phyloP scores from a whole-genome alignment of 306 rosid species.

The Begonia peltatifolia region DNA sequence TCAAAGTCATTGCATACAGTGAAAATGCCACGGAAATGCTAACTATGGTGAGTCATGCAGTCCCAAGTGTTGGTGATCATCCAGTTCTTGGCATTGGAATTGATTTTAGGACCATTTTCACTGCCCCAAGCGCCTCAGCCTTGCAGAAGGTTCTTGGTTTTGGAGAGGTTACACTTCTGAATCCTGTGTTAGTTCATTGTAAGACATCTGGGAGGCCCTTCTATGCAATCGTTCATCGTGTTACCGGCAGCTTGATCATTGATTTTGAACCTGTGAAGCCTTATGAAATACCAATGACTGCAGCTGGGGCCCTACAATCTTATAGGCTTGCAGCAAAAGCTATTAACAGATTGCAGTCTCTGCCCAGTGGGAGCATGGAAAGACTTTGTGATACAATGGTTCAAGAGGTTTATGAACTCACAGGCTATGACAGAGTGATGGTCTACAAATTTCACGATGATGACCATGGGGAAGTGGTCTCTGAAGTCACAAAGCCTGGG shows the following conservation, averaged over 20 bases:
- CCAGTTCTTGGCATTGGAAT: conserved; percentile 88
- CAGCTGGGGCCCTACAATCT: conserved; percentile 86
- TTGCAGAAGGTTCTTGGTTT: conserved; percentile 82
- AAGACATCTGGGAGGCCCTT: conserved; percentile 95
- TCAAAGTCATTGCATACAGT: conserved; percentile 82
- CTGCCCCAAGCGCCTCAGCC: conserved; percentile 73
- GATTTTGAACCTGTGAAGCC: conserved; percentile 97
- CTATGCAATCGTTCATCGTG: conserved; percentile 78
- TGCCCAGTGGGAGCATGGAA: conserved; percentile 87
- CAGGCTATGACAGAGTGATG: conserved; percentile 99
- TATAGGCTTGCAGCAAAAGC: conserved; percentile 97
- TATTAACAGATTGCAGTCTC: conserved; percentile 63
- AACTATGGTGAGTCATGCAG: conserved; percentile 85
- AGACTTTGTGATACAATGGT: conserved; percentile 91
- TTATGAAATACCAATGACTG: conserved; percentile 78
- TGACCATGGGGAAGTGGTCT: conserved; percentile 86
- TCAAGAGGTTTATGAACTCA: conserved; percentile 89
- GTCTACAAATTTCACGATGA: conserved; percentile 96
- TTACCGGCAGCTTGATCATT: conserved; percentile 68
- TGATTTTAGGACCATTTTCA: conserved; percentile 62
- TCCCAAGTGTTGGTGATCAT: conserved; percentile 83
- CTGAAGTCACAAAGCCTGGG: conserved; percentile 74
- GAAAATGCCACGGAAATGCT: conserved; percentile 92
- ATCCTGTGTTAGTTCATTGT: conserved; percentile 91
- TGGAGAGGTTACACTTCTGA: conserved; percentile 78